phyloP scores from a whole-genome alignment of 176 grass and related monocot genomes.

The Oryza coarctata region DNA sequence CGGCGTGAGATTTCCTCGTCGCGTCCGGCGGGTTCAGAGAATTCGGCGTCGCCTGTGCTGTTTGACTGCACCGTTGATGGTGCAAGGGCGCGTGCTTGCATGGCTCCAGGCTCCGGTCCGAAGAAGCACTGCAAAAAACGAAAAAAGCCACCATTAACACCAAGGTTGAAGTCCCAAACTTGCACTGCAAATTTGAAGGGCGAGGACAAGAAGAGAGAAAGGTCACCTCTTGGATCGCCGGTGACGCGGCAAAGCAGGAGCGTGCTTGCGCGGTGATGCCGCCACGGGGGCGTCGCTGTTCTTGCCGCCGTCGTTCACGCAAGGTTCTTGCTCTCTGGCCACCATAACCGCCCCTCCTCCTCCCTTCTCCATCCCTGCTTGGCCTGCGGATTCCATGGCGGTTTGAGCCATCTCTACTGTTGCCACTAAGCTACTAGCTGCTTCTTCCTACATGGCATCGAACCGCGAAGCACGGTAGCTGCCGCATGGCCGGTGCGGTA shows the following conservation, averaged over 20 bases:
- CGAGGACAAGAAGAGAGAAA: background rate
- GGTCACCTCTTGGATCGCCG: conserved; percentile 63
- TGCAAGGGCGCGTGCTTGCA: conserved; percentile 33
- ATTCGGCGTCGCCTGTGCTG: conserved; percentile 27
- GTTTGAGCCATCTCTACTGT: background rate
- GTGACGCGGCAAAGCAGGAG: conserved; percentile 33
- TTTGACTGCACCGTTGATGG: conserved; percentile 21
- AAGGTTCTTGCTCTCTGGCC: background rate
- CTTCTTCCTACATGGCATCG: background rate
- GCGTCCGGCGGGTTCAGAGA: conserved; percentile 35
- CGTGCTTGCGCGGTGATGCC: conserved; percentile 3
- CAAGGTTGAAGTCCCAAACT: background rate
- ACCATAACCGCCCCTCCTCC: background rate
- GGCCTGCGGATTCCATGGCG: background rate
- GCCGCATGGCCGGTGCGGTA: background rate
- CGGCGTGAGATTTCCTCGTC: conserved; percentile 28
- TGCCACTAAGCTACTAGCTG: no score
- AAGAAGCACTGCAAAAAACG: conserved; percentile 50
- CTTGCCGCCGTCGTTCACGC: background rate
- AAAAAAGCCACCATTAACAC: no score
- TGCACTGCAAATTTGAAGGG: background rate
- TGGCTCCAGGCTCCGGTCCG: conserved; percentile 46
- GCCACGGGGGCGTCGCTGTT: background rate
- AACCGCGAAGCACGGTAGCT: background rate
- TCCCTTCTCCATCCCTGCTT: conserved; percentile 3